Percentiles rank a stretch among this genome's conserved stretches.
These are phyloP conservation scores for Thalassia testudinum DNA, from an alignment of 116 monocot species.

Conservation along the genomic window DNA sequence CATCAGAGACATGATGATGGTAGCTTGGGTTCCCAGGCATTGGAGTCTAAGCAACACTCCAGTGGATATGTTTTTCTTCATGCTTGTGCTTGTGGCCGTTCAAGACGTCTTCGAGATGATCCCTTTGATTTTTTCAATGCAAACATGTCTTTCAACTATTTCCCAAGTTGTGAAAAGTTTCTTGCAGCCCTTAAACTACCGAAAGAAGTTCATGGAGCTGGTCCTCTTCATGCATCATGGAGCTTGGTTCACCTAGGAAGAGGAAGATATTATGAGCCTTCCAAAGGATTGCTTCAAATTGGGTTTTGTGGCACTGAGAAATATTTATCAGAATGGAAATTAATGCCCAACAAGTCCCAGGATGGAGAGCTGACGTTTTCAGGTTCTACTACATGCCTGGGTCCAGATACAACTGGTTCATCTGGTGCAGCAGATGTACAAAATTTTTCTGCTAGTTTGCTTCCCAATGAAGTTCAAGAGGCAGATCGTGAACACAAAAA, in stretches of 20 bases:
- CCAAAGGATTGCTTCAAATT: constrained; percentile 76
- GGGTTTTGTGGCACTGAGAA: constrained; percentile 65
- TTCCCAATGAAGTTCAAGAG: constrained; percentile 12
- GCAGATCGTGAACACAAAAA: not conserved
- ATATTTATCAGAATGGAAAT: constrained; percentile 55
- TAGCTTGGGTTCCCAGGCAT: constrained; percentile 1
- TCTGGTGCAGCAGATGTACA: constrained; percentile 8
- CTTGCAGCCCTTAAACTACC: constrained; percentile 54
- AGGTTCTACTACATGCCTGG: not conserved
- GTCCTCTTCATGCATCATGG: constrained; percentile 41
- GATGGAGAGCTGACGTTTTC: constrained; percentile 1
- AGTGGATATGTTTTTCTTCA: constrained; percentile 90
- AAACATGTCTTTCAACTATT: constrained; percentile 52
- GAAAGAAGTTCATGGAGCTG: constrained; percentile 16
- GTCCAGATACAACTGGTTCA: constrained; percentile 1
- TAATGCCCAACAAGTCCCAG: constrained; percentile 6
- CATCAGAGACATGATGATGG: constrained; percentile 40
- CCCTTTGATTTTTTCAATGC: constrained; percentile 81
- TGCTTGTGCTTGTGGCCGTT: constrained; percentile 97
- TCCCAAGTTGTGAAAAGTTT: constrained; percentile 48
- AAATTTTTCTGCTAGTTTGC: constrained; percentile 14
- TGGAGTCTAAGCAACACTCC: constrained; percentile 40
- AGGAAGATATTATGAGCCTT: constrained; percentile 72
- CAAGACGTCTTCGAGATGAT: constrained; percentile 58
- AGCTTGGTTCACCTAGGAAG: constrained; percentile 62